Evolutionary conservation across 225 moss, liverwort and hornwort genomes (phyloP), one percentile per base, ranked within the genome.

Genomic region (Rhytidiadelphus loreus): DNA sequence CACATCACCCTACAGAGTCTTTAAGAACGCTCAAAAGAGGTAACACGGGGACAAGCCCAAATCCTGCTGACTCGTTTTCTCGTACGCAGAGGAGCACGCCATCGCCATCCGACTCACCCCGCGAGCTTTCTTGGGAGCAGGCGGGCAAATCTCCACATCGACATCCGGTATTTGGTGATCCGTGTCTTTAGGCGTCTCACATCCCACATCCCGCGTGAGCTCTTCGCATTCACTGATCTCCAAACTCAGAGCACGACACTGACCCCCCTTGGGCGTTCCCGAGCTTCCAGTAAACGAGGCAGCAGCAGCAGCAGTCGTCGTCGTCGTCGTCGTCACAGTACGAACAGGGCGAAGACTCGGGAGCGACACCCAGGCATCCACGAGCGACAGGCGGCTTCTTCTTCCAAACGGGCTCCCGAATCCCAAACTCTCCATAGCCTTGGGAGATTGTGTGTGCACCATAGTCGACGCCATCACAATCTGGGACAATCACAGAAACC

Each of bases 81-180:
- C 89, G 41, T 80, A 87, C 46, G 81, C 62, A 2, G 87, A 75
- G 7, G 87, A 85, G 85, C 89, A 91, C 2, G 89, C 76, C 17
- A 91, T 61, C 74, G 91, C 69, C 89, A 91, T 89, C 4, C 93
- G 87, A n/a, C 85, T 90, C 87, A 90, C 83, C 2, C 90, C 92
- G 18, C 93, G 90, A 18, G 93, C 90, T 80, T 93, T 93, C 89
- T 92, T 92, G 26, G 93, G 93, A 22, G 93, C 93, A 37, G 93
- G 93, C 13, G 92, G 93, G 83, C 93, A 93, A 29, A 89, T 76
- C 26, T 89, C 93, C 26, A 93, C 85, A 66, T 93, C 89, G 23
- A 93, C 93, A 46, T 90, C 90, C 13, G 93, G 93, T 32, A 93
- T 93, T 64, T 62, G 80, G 86, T 93, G 92, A 64, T 92, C 93